A percentile compares a stretch with the other conserved stretches of the same genome.
phyloP scores from a whole-genome alignment of 2,329 filamentous ascomycete genomes.

The Rosellinia necatrix region DNA sequence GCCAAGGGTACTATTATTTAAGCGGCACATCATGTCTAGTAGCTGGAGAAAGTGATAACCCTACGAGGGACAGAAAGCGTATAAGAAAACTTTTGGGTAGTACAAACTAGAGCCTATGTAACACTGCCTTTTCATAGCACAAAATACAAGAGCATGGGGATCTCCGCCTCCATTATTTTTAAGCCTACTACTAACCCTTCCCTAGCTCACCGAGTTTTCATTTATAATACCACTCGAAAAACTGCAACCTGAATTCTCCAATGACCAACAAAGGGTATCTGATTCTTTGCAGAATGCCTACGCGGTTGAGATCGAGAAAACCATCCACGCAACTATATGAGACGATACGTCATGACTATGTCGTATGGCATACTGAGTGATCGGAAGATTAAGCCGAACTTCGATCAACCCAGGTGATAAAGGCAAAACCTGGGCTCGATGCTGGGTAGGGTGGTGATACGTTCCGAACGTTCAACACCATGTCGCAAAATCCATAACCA shows the following conservation, averaged over 20 bases:
- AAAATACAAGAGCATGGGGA: constrained; percentile 33
- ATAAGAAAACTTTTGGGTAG: constrained; percentile 34
- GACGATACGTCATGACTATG: constrained; percentile 31
- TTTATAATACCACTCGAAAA: constrained; percentile 28
- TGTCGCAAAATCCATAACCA: constrained; percentile 65
- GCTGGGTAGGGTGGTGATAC: constrained; percentile 27
- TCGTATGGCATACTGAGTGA: constrained; percentile 29
- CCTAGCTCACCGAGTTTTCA: constrained; percentile 26
- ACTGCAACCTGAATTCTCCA: constrained; percentile 38
- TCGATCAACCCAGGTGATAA: constrained; percentile 27
- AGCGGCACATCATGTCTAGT: background rate
- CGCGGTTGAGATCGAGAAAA: constrained; percentile 37
- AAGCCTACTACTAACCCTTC: constrained; percentile 18
- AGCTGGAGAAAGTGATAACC: background rate
- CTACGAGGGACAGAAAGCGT: no score
- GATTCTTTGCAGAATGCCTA: constrained; percentile 39
- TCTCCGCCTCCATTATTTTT: constrained; percentile 31
- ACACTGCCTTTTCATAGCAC: constrained; percentile 34
- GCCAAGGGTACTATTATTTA: no score
- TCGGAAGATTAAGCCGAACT: constrained; percentile 28
- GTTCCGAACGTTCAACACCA: constrained; percentile 37
- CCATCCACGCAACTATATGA: constrained; percentile 39
- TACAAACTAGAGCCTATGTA: constrained; percentile 38
- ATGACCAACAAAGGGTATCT: constrained; percentile 39
- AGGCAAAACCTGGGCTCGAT: constrained; percentile 26